phyloP scores from a whole-genome alignment of 2,329 filamentous ascomycete genomes.

The Ophiocordyceps camponoti-saundersi region DNA sequence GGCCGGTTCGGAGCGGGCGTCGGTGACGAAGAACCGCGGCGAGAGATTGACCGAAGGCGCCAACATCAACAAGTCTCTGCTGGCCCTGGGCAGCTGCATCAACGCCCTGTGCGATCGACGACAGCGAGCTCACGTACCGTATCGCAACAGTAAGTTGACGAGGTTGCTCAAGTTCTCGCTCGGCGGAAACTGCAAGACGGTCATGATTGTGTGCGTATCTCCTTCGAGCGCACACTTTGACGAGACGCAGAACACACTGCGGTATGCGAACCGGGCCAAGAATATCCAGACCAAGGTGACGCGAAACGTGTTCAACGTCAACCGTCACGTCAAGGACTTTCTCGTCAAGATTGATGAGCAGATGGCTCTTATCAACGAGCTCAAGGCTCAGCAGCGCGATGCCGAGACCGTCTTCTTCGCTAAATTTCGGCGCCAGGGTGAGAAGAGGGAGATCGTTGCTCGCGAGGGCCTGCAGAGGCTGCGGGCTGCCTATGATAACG shows the following conservation, averaged over 20 bases:
- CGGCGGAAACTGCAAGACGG: slow-evolving; percentile 94
- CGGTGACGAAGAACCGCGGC: slow-evolving; percentile 89
- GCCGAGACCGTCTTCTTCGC: slow-evolving; percentile 64
- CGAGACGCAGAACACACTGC: slow-evolving; percentile 92
- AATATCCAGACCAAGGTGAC: slow-evolving; percentile 99
- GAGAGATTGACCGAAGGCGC: slow-evolving; percentile 84
- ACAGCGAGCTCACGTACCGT: slow-evolving; percentile 86
- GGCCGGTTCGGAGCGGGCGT: slow-evolving; percentile 87
- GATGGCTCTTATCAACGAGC: slow-evolving; percentile 88
- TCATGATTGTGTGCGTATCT: slow-evolving; percentile 98
- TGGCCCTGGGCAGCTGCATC: slow-evolving; percentile 91
- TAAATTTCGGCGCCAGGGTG: slow-evolving; percentile 81
- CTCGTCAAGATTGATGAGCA: slow-evolving; percentile 98
- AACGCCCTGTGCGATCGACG: slow-evolving; percentile 90
- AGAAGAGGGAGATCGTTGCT: slow-evolving; percentile 62
- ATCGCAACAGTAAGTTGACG: slow-evolving; percentile 94
- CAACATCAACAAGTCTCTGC: slow-evolving; percentile 97
- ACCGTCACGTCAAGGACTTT: slow-evolving; percentile 97
- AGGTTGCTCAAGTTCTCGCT: slow-evolving; percentile 91
- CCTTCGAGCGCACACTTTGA: slow-evolving; percentile 94
- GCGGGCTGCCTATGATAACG: slow-evolving; percentile 69
- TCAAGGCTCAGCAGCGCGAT: slow-evolving; percentile 85
- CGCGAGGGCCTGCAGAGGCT: slow-evolving; percentile 69
- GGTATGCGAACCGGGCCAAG: slow-evolving; percentile 95
- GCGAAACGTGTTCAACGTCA: slow-evolving; percentile 98